These are phyloP conservation scores for Cajanus cajan DNA, from an alignment of 306 rosid genomes.

Conservation along the genomic window DNA sequence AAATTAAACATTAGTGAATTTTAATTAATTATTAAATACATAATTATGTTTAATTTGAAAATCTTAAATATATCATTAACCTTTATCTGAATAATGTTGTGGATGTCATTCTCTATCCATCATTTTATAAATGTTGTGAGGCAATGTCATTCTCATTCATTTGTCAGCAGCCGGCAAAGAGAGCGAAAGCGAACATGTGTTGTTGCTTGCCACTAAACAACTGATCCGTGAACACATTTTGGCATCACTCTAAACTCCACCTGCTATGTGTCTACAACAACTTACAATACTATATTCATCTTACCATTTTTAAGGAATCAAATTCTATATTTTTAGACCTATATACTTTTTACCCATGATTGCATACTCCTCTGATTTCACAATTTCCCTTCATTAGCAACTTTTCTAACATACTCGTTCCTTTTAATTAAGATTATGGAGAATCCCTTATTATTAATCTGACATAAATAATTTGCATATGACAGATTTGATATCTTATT, in stretches of 20 bases:
- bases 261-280: not conserved
- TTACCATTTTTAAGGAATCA: not conserved
- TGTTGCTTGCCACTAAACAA: not conserved
- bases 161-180: not conserved
- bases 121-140: no score
- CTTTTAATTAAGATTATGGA: no score
- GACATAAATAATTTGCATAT: no score
- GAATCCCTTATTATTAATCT: no score
- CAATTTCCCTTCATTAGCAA: not conserved
- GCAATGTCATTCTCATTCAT: not conserved
- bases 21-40: no score
- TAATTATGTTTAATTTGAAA: no score
- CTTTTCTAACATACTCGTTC: not conserved
- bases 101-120: no score
- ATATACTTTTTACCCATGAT: not conserved
- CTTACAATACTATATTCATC: not conserved
- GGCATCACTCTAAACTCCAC: slow-evolving; percentile 14
- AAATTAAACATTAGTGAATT: no score
- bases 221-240: slow-evolving; percentile 23
- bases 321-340: not conserved
- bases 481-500: no score
- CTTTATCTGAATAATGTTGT: no score
- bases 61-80: no score
- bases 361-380: not conserved
- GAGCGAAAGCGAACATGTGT: not conserved